Conservation (phyloP, 108 stramenopile species). For the Cyclotella baltica region DNA sequence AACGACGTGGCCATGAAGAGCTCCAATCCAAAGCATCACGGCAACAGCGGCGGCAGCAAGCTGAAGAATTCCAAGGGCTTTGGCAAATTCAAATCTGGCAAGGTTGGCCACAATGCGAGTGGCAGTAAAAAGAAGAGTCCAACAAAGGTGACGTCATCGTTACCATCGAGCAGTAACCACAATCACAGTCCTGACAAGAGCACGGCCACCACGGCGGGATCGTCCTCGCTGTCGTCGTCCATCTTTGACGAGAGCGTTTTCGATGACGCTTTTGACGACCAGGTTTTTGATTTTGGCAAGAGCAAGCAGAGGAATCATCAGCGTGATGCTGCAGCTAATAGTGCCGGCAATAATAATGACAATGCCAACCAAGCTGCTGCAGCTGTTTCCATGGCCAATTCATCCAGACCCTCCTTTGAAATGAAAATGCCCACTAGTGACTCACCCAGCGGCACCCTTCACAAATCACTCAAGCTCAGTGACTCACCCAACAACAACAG, state of each 20-base stretch:
- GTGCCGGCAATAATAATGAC: background rate
- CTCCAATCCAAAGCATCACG: background rate
- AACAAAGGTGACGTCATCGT: background rate
- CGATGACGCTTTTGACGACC: slow-evolving; percentile 8
- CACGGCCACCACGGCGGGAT: slow-evolving; percentile 14
- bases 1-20: background rate
- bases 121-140: background rate
- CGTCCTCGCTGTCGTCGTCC: no score
- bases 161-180: no score
- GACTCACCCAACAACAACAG: background rate
- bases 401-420: background rate
- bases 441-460: no score
- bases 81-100: slow-evolving; percentile 24
- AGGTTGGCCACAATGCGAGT: background rate
- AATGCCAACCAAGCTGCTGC: background rate
- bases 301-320: background rate
- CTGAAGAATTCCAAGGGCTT: slow-evolving; percentile 20
- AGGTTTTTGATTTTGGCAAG: slow-evolving; percentile 6
- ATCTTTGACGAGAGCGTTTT: slow-evolving; percentile 13
- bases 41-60: background rate
- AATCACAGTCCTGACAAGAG: slow-evolving; percentile 18
- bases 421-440: no score
- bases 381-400: background rate
- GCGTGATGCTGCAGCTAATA: background rate
- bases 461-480: slow-evolving; percentile 1